Base-by-base conservation (phyloP, 805 yeast species). In the Metschnikowia lachancei region DNA sequence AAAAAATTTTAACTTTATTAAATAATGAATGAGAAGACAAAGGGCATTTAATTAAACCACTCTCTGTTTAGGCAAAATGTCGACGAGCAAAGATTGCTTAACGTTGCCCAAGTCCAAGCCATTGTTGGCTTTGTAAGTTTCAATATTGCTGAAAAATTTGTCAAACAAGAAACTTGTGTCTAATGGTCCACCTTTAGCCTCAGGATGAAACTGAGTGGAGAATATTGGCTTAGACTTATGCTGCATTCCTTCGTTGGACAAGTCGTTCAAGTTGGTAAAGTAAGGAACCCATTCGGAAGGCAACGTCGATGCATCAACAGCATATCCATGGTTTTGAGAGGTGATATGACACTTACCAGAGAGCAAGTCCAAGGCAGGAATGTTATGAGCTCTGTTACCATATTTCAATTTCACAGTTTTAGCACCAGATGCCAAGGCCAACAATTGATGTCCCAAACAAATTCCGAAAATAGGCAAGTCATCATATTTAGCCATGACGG, bases 351-450 rank as follows among this genome's bases (percentile, higher is more conserved):
- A 92, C 64, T 86, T 84, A 48, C 98, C 97, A 28, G 95, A 86
- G 44, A 82, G 74, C 59, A 91, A 68, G 66, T 92, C 96, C 64
- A 91, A 78, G 12, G 96, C 95, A 47, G 99, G 99, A 54, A 95
- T 95, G 67, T 94, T 94, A 73, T 95, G 99, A 22, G 97, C 99
- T 72, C 99, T 85, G 78, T 94, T 94, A 72, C 99, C 99, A 66
- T 91, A 94, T 70, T 89, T 91, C 78, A 94, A 77, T 72, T 95
- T 94, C 61, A 85, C 66, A 39, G 99, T 94, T 62, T 83, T 82
- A 28, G 96, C 98, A 47, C 98, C 99, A 13, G 90, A 78, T 12
- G 99, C 99, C 53, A 92, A 78, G 9, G 98, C 97, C 56, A 94
- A 78, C 59, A 94, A 78, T 74, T 95, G 99, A 72, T 94, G 99